phyloP scores from a whole-genome alignment of 2,329 filamentous ascomycete genomes.

The Sclerotinia subarctica region DNA sequence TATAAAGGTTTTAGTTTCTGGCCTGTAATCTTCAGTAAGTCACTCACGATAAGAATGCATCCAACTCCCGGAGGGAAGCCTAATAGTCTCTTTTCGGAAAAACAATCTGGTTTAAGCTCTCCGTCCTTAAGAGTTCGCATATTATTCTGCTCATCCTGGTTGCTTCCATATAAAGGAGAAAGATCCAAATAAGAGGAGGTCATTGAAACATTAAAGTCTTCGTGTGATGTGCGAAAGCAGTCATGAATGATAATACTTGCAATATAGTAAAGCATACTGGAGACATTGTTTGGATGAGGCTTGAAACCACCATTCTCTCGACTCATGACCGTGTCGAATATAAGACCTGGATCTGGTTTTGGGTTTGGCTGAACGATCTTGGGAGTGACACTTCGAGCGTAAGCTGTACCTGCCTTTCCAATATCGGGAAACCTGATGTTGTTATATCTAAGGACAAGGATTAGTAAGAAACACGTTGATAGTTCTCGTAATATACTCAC shows the following conservation, averaged over 20 bases:
- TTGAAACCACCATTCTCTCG: slow-evolving; percentile 30
- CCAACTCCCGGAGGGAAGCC: slow-evolving; percentile 68
- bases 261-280: slow-evolving; percentile 47
- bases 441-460: slow-evolving; percentile 6
- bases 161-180: slow-evolving; percentile 45
- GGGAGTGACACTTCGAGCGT: slow-evolving; percentile 61
- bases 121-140: slow-evolving; percentile 64
- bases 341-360: slow-evolving; percentile 57
- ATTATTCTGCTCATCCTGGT: slow-evolving; percentile 48
- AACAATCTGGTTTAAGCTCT: slow-evolving; percentile 67
- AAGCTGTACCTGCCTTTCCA: slow-evolving; percentile 64
- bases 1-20: slow-evolving; percentile 38
- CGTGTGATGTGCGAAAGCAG: slow-evolving; percentile 41
- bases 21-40: background rate
- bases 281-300: slow-evolving; percentile 45
- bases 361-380: slow-evolving; percentile 57
- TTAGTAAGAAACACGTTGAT: background rate
- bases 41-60: slow-evolving; percentile 55
- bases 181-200: slow-evolving; percentile 47
- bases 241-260: slow-evolving; percentile 53
- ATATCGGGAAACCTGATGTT: slow-evolving; percentile 63
- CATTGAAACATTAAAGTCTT: slow-evolving; percentile 24
- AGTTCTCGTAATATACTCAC: slow-evolving; percentile 45
- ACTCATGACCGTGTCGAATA: slow-evolving; percentile 58
- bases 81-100: slow-evolving; percentile 64